These are phyloP conservation scores for Lactifluus volemus DNA, from an alignment of 768 basidiomycete genomes.

Conservation along the genomic window DNA sequence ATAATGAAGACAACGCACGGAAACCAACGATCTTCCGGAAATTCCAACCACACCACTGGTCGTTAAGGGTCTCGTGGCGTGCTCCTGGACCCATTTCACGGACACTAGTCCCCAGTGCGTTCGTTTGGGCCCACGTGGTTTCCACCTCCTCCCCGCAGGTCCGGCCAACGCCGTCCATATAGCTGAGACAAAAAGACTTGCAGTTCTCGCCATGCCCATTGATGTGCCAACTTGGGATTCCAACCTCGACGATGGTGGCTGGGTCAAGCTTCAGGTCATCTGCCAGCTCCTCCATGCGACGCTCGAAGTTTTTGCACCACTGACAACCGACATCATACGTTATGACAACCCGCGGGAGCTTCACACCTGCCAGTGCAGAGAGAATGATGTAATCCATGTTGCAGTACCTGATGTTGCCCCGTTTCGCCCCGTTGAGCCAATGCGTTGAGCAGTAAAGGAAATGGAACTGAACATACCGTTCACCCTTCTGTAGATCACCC, in stretches of 20 bases:
- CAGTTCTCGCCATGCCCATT: too few species aligned
- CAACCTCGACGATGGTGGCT: background rate
- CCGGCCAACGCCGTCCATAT: conserved; percentile 4
- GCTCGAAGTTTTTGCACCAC: conserved; percentile 1
- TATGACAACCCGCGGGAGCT: background rate
- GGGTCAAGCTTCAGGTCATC: background rate
- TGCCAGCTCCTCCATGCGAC: background rate
- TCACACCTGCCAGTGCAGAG: background rate
- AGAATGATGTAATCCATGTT: background rate
- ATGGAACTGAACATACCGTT: background rate
- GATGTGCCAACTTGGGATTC: background rate
- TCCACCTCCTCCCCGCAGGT: conserved; percentile 21
- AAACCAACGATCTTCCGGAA: conserved; percentile 9
- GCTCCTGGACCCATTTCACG: conserved; percentile 16
- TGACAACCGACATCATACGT: conserved; percentile 1
- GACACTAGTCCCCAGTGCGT: conserved; percentile 1
- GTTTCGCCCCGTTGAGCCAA: background rate
- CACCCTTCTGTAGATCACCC: conserved; percentile 1
- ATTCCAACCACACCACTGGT: conserved; percentile 10
- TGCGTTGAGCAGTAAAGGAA: too few species aligned
- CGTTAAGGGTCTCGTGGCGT: conserved; percentile 16
- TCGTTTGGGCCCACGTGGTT: conserved; percentile 15
- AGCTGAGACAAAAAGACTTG: too few species aligned
- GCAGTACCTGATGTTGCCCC: background rate
- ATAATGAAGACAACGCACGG: background rate